phyloP scores from a whole-genome alignment of 768 basidiomycete genomes.

The Paxillus ammoniavirescens region DNA sequence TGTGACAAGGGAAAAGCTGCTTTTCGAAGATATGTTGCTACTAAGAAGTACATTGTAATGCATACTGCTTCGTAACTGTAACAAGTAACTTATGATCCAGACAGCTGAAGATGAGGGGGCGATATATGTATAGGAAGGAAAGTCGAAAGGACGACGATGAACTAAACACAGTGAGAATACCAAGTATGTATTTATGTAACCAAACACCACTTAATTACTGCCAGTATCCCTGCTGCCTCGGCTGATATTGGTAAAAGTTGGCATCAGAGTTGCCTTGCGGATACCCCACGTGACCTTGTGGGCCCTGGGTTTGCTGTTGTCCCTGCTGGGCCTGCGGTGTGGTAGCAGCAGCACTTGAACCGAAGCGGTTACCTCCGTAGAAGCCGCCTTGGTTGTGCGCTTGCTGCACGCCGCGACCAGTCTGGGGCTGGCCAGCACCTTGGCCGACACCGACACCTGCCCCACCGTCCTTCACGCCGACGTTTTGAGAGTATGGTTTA shows the following conservation, averaged over 20 bases:
- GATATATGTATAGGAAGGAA: constrained; percentile 8
- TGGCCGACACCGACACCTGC: constrained; percentile 40
- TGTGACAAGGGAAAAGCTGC: constrained; percentile 5
- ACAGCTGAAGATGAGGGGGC: constrained; percentile 26
- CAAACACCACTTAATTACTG: constrained; percentile 29
- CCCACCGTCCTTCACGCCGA: constrained; percentile 57
- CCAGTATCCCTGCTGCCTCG: constrained; percentile 61
- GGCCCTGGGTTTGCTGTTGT: constrained; percentile 34
- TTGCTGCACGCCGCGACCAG: constrained; percentile 45
- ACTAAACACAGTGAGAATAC: constrained; percentile 2
- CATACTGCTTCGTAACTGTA: constrained; percentile 22
- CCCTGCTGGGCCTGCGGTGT: constrained; percentile 50
- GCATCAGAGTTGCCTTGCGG: constrained; percentile 57
- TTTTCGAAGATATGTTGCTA: constrained; percentile 21
- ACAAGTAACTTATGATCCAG: constrained; percentile 12
- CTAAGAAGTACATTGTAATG: constrained; percentile 30
- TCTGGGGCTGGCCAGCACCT: constrained; percentile 34
- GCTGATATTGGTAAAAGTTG: constrained; percentile 72
- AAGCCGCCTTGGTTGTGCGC: constrained; percentile 43
- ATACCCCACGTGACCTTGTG: constrained; percentile 47
- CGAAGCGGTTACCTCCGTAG: constrained; percentile 45
- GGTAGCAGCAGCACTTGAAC: constrained; percentile 39
- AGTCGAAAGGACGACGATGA: background rate
- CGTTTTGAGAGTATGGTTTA: constrained; percentile 63
- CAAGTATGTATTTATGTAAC: constrained; percentile 1